Conservation (phyloP, 2,329 filamentous ascomycete genomes). For the Aspergillus sp. region DNA sequence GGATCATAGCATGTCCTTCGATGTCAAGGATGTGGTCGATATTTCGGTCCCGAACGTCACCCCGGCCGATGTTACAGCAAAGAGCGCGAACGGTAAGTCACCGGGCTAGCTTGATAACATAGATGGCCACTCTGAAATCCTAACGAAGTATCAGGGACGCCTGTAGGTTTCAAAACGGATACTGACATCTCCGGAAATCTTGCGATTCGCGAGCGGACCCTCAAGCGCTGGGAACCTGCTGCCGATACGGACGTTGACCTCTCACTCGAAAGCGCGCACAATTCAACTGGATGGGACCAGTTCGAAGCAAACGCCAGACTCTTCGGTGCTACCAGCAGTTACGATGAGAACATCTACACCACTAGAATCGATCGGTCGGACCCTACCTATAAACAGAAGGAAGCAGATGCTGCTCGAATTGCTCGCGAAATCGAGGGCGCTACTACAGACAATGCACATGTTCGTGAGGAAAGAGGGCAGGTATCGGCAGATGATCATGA, state of each 20-base stretch:
- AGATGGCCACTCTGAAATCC: neutral
- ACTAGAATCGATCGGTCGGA: slow-evolving; percentile 83
- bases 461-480: slow-evolving; percentile 85
- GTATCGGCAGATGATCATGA: slow-evolving; percentile 67
- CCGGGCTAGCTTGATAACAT: neutral
- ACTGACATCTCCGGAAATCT: slow-evolving; percentile 79
- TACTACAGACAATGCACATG: slow-evolving; percentile 72
- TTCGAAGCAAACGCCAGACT: slow-evolving; percentile 86
- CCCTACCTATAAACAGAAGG: slow-evolving; percentile 75
- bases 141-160: slow-evolving; percentile 56
- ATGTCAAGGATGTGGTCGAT: slow-evolving; percentile 61
- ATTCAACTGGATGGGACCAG: slow-evolving; percentile 75
- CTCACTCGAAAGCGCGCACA: slow-evolving; percentile 66
- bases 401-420: slow-evolving; percentile 77
- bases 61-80: slow-evolving; percentile 53
- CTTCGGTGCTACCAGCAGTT: slow-evolving; percentile 86
- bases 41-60: slow-evolving; percentile 57
- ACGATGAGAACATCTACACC: slow-evolving; percentile 93
- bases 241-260: slow-evolving; percentile 63
- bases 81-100: slow-evolving; percentile 59
- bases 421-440: slow-evolving; percentile 87
- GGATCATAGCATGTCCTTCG: slow-evolving; percentile 60
- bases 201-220: slow-evolving; percentile 67
- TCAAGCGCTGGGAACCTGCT: slow-evolving; percentile 81
- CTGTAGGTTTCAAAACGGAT: slow-evolving; percentile 78